phyloP scores from a whole-genome alignment of 2,329 filamentous ascomycete species.

The Teratosphaeria gauchensis region DNA sequence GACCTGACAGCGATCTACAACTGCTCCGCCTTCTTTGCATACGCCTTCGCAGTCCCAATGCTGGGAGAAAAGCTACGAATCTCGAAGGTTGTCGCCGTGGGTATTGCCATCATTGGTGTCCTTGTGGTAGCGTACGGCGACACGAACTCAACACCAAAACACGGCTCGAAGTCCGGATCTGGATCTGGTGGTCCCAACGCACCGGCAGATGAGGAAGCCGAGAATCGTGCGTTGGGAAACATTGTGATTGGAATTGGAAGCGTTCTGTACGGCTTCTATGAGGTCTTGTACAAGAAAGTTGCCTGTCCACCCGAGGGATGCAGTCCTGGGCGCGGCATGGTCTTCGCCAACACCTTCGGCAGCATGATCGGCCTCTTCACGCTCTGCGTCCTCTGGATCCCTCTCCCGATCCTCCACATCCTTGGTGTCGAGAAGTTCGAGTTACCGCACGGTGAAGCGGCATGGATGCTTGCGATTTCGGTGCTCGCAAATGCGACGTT shows the following conservation, averaged over 20 bases:
- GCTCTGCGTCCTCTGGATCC: slow-evolving; percentile 79
- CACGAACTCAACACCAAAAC: slow-evolving; percentile 36
- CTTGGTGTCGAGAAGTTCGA: slow-evolving; percentile 73
- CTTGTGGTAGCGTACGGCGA: slow-evolving; percentile 94
- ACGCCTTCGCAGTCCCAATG: slow-evolving; percentile 87
- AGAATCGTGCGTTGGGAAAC: slow-evolving; percentile 71
- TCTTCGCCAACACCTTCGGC: slow-evolving; percentile 91
- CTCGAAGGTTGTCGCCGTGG: slow-evolving; percentile 79
- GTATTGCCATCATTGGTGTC: slow-evolving; percentile 79
- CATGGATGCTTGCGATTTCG: slow-evolving; percentile 68
- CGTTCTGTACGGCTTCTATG: slow-evolving; percentile 91
- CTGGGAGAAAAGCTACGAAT: slow-evolving; percentile 73
- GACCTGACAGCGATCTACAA: slow-evolving; percentile 98
- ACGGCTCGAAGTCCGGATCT: slow-evolving; percentile 46
- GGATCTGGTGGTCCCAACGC: slow-evolving; percentile 39
- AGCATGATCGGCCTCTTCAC: slow-evolving; percentile 82
- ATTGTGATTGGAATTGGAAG: slow-evolving; percentile 84
- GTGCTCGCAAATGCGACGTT: slow-evolving; percentile 85
- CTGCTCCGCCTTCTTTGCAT: slow-evolving; percentile 97
- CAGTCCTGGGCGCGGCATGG: slow-evolving; percentile 75
- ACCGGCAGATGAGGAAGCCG: slow-evolving; percentile 43
- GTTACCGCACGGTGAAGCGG: slow-evolving; percentile 66
- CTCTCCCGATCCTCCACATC: slow-evolving; percentile 72
- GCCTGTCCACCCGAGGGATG: slow-evolving; percentile 90
- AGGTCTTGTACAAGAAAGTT: slow-evolving; percentile 88